phyloP scores from a whole-genome alignment of 768 basidiomycete genomes.

The Trametes maxima region DNA sequence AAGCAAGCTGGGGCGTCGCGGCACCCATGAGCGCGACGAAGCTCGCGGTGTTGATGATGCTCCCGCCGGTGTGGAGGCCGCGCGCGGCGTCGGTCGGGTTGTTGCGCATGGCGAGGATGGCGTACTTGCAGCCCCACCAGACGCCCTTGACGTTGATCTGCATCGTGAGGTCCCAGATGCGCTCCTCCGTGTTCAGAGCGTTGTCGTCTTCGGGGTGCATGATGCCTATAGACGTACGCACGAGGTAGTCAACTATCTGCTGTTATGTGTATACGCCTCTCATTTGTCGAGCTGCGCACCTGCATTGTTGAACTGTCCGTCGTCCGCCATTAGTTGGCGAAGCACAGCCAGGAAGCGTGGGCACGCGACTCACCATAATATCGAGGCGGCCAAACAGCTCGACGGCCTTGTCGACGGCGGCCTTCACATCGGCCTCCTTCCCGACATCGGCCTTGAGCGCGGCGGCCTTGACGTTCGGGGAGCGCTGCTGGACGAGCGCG shows the following conservation, averaged over 20 bases:
- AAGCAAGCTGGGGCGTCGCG: slow-evolving; percentile 97
- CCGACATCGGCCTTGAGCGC: slow-evolving; percentile 84
- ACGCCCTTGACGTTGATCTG: slow-evolving; percentile 97
- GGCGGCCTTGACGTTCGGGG: slow-evolving; percentile 67
- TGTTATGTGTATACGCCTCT: no score
- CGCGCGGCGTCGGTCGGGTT: slow-evolving; percentile 84
- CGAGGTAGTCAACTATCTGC: neutral
- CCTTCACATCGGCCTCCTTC: slow-evolving; percentile 85
- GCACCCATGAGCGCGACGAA: slow-evolving; percentile 97
- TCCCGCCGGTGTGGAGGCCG: slow-evolving; percentile 80
- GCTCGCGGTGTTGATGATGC: slow-evolving; percentile 97
- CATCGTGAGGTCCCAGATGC: slow-evolving; percentile 94
- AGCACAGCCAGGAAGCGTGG: neutral
- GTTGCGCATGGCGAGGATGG: slow-evolving; percentile 93
- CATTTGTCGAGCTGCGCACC: slow-evolving; percentile 43
- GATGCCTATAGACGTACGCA: slow-evolving; percentile 59
- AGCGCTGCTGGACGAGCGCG: slow-evolving; percentile 62
- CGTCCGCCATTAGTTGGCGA: neutral
- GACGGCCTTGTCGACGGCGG: slow-evolving; percentile 77
- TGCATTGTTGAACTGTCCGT: slow-evolving; percentile 86
- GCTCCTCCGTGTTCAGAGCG: slow-evolving; percentile 95
- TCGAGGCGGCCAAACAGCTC: slow-evolving; percentile 91
- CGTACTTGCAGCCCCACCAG: slow-evolving; percentile 99
- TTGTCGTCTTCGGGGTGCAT: slow-evolving; percentile 97
- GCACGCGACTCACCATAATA: slow-evolving; percentile 70